Percentiles rank a stretch among this genome's conserved stretches.
phyloP scores from a whole-genome alignment of 2,329 filamentous ascomycete species.

The Colletotrichum siamense region DNA sequence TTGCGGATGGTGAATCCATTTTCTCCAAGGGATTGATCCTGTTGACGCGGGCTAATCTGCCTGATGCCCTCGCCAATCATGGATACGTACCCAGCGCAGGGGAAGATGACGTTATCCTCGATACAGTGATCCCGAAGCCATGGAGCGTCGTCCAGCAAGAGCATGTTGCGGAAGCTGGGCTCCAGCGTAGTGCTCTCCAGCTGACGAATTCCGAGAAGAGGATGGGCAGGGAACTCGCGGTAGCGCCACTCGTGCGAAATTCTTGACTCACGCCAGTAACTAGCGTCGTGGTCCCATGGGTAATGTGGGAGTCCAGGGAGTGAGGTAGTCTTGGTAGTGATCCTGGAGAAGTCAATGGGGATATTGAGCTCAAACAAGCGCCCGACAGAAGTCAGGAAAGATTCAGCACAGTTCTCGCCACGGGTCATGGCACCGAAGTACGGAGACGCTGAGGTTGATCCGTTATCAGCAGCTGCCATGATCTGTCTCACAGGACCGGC shows the following conservation, averaged over 20 bases:
- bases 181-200: not conserved
- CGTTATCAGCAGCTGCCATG: not conserved
- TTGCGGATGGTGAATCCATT: conserved; percentile 1
- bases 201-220: not conserved
- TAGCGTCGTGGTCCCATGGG: not conserved
- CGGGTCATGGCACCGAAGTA: not conserved
- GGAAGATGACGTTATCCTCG: not conserved
- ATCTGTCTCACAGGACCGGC: not conserved
- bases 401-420: not conserved
- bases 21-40: no score
- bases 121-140: not conserved
- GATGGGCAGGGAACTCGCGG: not conserved
- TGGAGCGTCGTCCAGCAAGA: not conserved
- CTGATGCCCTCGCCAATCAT: not conserved
- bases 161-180: not conserved
- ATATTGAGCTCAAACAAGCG: not conserved
- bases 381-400: not conserved
- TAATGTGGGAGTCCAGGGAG: not conserved
- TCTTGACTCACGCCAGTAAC: not conserved
- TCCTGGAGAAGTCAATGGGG: not conserved
- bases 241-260: not conserved
- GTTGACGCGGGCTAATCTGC: not conserved
- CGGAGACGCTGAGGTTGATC: not conserved
- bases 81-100: not conserved
- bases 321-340: not conserved